phyloP scores from a whole-genome alignment of 164 flowering plant genomes.

The Cinnamomum chago region DNA sequence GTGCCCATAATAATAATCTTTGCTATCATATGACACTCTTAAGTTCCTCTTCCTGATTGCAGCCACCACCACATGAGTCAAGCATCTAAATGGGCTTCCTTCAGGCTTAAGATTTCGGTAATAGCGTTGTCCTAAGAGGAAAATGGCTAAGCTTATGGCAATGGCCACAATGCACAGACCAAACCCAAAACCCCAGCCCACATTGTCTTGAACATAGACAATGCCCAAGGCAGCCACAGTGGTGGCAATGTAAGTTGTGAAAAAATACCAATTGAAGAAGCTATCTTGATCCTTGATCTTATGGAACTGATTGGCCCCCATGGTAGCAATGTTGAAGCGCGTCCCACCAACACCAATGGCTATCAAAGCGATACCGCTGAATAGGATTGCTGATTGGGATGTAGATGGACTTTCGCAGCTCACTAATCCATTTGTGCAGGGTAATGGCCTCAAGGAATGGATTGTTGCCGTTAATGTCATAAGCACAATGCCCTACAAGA shows the following conservation, averaged over 20 bases:
- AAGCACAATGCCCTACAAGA: conserved; percentile 35
- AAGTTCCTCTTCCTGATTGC: conserved; percentile 29
- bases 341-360: conserved; percentile 38
- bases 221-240: conserved; percentile 20
- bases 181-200: conserved; percentile 45
- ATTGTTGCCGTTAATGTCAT: conserved; percentile 36
- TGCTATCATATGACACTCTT: not conserved
- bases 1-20: conserved; percentile 19
- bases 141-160: conserved; percentile 22
- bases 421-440: conserved; percentile 14
- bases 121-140: conserved; percentile 26
- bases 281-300: conserved; percentile 22
- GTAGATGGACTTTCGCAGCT: conserved; percentile 12
- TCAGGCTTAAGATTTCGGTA: conserved; percentile 24
- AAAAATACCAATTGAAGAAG: conserved; percentile 57
- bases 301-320: conserved; percentile 48
- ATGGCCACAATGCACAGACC: conserved; percentile 25
- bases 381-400: conserved; percentile 28
- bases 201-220: conserved; percentile 46
- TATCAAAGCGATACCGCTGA: conserved; percentile 16
- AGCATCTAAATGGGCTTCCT: conserved; percentile 40
- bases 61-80: conserved; percentile 39
- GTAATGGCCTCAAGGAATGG: conserved; percentile 37
- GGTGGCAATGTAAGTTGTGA: conserved; percentile 16
- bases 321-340: conserved; percentile 32